A percentile compares a stretch with the other conserved stretches of the same genome.
These are phyloP conservation scores for Daldinia caldariorum DNA, from an alignment of 495 filamentous ascomycete genomes.

Conservation along the genomic window DNA sequence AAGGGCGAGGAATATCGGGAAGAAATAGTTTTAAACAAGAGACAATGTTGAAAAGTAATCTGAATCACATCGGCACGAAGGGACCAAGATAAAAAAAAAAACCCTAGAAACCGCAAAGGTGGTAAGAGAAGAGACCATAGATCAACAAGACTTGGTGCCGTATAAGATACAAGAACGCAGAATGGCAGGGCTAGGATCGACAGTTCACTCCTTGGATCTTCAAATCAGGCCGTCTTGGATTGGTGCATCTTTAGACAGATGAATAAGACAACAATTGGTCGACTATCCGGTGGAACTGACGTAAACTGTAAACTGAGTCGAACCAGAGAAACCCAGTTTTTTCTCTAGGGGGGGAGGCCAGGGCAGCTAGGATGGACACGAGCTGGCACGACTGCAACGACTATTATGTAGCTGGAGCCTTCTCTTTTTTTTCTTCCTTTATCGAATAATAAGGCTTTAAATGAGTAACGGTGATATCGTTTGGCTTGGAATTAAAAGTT, in stretches of 20 bases:
- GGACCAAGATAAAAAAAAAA: slow-evolving; percentile 29
- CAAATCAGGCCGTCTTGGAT: slow-evolving; percentile 38
- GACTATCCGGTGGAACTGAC: slow-evolving; percentile 28
- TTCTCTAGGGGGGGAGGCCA: neutral
- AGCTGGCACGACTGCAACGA: too few relatives aligned
- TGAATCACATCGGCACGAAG: slow-evolving; percentile 32
- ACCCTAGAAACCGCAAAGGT: slow-evolving; percentile 20
- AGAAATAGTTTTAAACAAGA: slow-evolving; percentile 30
- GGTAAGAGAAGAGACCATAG: slow-evolving; percentile 23
- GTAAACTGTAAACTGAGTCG: slow-evolving; percentile 37
- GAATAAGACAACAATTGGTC: slow-evolving; percentile 43
- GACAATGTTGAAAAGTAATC: slow-evolving; percentile 12
- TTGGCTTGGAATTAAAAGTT: slow-evolving; percentile 25
- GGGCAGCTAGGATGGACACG: slow-evolving; percentile 26
- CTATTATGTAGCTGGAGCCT: slow-evolving; percentile 12
- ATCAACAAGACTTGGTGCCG: slow-evolving; percentile 35
- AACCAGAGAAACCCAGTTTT: slow-evolving; percentile 39
- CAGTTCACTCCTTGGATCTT: slow-evolving; percentile 41
- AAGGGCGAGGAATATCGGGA: slow-evolving; percentile 20
- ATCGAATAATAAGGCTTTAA: slow-evolving; percentile 2
- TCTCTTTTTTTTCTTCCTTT: slow-evolving; percentile 13
- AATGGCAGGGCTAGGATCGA: slow-evolving; percentile 42
- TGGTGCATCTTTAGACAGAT: slow-evolving; percentile 32
- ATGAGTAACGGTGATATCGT: slow-evolving; percentile 17
- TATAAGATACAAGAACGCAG: slow-evolving; percentile 31